Evolutionary conservation across 805 yeast genomes (phyloP).

Genomic region (Clavispora phyllophila): DNA sequence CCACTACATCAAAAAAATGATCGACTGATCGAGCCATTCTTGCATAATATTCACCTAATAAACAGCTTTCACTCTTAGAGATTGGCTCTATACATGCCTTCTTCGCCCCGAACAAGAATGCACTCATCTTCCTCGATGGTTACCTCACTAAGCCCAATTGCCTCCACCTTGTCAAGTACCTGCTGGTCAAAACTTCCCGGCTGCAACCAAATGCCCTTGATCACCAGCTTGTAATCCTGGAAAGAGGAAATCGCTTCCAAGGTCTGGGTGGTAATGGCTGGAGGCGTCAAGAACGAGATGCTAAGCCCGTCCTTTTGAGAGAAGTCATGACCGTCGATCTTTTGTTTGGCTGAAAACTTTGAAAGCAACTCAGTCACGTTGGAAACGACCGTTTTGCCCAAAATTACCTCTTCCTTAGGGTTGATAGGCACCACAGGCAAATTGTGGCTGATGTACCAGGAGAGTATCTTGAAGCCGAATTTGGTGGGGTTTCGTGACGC

Average conservation of each 20-base stretch:
- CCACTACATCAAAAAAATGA: slow-evolving; percentile 21
- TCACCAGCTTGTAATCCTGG: slow-evolving; percentile 29
- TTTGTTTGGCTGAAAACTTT: slow-evolving; percentile 13
- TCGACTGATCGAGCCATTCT: slow-evolving; percentile 7
- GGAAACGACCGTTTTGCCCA: slow-evolving; percentile 36
- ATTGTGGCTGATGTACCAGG: slow-evolving; percentile 58
- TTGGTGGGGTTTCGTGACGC: slow-evolving; percentile 62
- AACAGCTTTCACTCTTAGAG: slow-evolving; percentile 16
- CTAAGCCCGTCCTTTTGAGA: slow-evolving; percentile 42
- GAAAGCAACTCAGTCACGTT: slow-evolving; percentile 25
- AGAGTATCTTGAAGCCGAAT: slow-evolving; percentile 63
- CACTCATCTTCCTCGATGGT: slow-evolving; percentile 55
- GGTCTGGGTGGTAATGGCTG: slow-evolving; percentile 44
- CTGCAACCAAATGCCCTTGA: slow-evolving; percentile 74
- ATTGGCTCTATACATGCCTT: slow-evolving; percentile 36
- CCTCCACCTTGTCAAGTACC: slow-evolving; percentile 40
- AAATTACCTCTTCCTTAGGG: slow-evolving; percentile 47
- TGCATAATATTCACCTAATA: not conserved
- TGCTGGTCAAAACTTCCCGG: slow-evolving; percentile 68
- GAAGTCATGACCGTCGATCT: slow-evolving; percentile 22
- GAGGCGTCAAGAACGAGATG: slow-evolving; percentile 73
- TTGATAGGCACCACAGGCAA: slow-evolving; percentile 65
- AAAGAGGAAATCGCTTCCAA: slow-evolving; percentile 35
- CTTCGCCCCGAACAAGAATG: slow-evolving; percentile 65
- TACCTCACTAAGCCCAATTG: slow-evolving; percentile 26